Conservation (phyloP, 345 rosid species). For the Hirschfeldia incana region DNA sequence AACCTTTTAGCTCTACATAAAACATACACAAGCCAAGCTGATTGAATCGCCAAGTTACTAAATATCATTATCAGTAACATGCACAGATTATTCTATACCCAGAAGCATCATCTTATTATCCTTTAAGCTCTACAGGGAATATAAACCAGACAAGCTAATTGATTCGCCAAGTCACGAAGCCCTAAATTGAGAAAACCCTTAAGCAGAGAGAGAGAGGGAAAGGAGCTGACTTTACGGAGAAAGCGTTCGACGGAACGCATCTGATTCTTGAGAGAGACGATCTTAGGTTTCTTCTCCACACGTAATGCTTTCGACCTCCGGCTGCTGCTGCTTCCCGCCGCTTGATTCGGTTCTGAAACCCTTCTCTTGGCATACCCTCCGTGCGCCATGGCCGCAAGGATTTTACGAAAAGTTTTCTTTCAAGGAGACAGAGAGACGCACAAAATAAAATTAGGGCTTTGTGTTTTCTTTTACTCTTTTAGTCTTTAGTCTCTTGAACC, state of each 20-base stretch:
- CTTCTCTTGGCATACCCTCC: conserved; percentile 87
- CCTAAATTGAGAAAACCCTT: too few species aligned
- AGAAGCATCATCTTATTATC: neutral
- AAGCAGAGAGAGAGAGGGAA: neutral
- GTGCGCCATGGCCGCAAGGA: conserved; percentile 66
- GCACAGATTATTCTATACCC: neutral
- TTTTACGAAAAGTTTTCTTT: neutral
- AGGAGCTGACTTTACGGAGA: conserved; percentile 78
- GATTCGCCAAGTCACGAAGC: too few species aligned
- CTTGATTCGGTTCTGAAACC: conserved; percentile 57
- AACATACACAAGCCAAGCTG: neutral
- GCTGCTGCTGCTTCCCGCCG: conserved; percentile 39
- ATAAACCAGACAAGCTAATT: neutral
- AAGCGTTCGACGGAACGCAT: conserved; percentile 91
- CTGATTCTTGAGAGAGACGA: conserved; percentile 87
- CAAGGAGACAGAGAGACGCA: neutral
- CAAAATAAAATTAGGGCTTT: conserved; percentile 30
- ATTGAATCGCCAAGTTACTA: neutral
- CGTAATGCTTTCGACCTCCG: conserved; percentile 75
- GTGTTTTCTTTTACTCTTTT: neutral
- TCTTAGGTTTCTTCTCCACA: conserved; percentile 79
- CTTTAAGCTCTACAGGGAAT: neutral
- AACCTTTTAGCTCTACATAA: neutral
- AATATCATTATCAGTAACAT: too few species aligned
- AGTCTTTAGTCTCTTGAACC: neutral